Base-by-base conservation (phyloP, 495 filamentous ascomycete species). In the Extremus antarcticus region DNA sequence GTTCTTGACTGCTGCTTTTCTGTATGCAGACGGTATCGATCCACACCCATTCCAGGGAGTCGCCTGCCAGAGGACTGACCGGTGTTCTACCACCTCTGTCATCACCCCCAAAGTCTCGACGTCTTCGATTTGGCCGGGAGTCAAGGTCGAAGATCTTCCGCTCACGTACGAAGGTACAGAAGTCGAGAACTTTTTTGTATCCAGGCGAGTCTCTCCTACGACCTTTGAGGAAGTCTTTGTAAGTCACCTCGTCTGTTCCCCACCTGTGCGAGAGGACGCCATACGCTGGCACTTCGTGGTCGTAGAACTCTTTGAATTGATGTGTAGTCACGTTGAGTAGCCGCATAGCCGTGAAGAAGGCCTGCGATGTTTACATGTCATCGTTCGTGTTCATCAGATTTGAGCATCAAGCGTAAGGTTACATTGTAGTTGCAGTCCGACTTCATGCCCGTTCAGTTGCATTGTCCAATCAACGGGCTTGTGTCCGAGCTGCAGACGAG, bases 251-350 rank as follows among this genome's bases (percentile, higher is more conserved):
- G 22, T 51, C 59, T 1, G 19, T 17, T 25, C 41, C 24, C 60
- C 60, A 63, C 0, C 51, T 55, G 41, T 63, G 60, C 1, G 51
- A 56, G 10, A 63, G 48, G n/a, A 60, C 56, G 20, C 38, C 56
- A 46, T 63, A 63, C 4, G 19, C 11, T 16, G 51, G 51, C 10
- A 48, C 21, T 1, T 1, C 2, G 20, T 29, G 22, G 19, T 25
- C 35, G 20, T 29, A 20, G 45, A 61, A 61, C 4, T 61, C 54
- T n/a, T 57, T 3, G 24, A 61, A 25, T 38, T 53, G 20, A 2
- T 41, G 50, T 11, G 41, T 50, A 19, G 24, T 0, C 19, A 35
- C 40, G 46, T 61, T 54, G 48, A 57, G 21, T 1, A 61, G 55
- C 17, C 59, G 48, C 59, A 61, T 61, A 4, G 29, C 48, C n/a